These are phyloP conservation scores for Sporothrix variecibatus DNA, from an alignment of 2,329 filamentous ascomycete species.

Conservation along the genomic window DNA sequence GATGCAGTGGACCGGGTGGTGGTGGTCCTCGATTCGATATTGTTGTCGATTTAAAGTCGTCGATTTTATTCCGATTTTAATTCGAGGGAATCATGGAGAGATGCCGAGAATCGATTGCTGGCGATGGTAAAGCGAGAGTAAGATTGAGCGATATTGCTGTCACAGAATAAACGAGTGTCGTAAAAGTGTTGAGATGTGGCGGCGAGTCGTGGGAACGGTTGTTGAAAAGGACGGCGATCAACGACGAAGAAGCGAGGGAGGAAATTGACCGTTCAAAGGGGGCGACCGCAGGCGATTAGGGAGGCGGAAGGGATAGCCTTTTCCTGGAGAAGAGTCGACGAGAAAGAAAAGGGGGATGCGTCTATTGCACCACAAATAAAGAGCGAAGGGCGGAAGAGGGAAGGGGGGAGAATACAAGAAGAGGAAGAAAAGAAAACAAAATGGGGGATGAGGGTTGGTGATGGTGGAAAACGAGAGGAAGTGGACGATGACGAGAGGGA, in stretches of 20 bases:
- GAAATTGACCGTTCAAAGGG: conserved; percentile 24
- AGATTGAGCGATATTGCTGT: neutral
- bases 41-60: neutral
- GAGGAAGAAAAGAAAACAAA: neutral
- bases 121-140: neutral
- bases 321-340: conserved; percentile 18
- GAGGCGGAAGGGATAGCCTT: conserved; percentile 16
- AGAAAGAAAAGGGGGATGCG: neutral
- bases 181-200: neutral
- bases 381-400: neutral
- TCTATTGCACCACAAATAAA: conserved; percentile 13
- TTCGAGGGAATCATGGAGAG: neutral
- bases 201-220: conserved; percentile 8
- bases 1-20: neutral
- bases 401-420: neutral
- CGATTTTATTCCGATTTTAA: conserved; percentile 2
- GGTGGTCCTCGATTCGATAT: neutral
- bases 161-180: conserved; percentile 8
- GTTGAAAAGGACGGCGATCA: neutral
- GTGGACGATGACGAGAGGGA: conserved; percentile 14
- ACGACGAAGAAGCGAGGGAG: conserved; percentile 22
- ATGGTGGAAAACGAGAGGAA: conserved; percentile 20
- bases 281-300: conserved; percentile 15
- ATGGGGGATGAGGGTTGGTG: conserved; percentile 7
- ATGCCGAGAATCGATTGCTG: neutral